Evolutionary conservation across 257 asterid species (phyloP), one percentile per base, ranked within the genome.

Genomic region (Solanum chilense): DNA sequence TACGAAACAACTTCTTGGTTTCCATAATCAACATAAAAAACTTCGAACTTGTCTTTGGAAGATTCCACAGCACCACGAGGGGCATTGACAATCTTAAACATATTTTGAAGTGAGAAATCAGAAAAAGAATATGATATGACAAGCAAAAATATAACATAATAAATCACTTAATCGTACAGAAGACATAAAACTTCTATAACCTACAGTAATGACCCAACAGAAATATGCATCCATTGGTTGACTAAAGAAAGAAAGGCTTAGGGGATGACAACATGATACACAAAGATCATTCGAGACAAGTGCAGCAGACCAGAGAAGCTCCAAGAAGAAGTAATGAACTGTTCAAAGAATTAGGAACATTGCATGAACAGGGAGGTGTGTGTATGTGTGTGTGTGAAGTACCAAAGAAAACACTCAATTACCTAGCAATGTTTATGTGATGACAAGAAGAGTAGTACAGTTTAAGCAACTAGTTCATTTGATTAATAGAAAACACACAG

Each of bases 11-110:
- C 88, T 90, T 97, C 99, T 93, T 97, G 99, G 89, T 97, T 97
- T 68, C 99, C 99, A 44, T 94, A 97, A 86, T 97, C 99, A 0
- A 96, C 88, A 90, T 97, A 97, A 75, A 97, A 97, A 82, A 96
- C 99, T 93, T 97, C 99, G 89, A 94, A 97, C 92, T 89, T 89
- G 89, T 97, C 99, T 3, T 85, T 89, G 75, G 94, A 82, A 75
- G 99, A 94, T 83, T 92, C 90, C 84, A 95, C 99, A 66, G 89
- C 88, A 73, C 94, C 95, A 37, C 98, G 96, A 33, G 98, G 98
- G 84, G 93, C 89, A 89, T 91, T 96, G 83, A 97, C 99, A 90
- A 95, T 92, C 99, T 96, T 29, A 15, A 33, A 14, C 78, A 90
- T 20, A 74, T 84, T 12, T 70, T 88, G 88, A 16, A 21, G 86